These are phyloP conservation scores for Fusarium sp. DNA, from an alignment of 2,329 filamentous ascomycete species.

Conservation along the genomic window DNA sequence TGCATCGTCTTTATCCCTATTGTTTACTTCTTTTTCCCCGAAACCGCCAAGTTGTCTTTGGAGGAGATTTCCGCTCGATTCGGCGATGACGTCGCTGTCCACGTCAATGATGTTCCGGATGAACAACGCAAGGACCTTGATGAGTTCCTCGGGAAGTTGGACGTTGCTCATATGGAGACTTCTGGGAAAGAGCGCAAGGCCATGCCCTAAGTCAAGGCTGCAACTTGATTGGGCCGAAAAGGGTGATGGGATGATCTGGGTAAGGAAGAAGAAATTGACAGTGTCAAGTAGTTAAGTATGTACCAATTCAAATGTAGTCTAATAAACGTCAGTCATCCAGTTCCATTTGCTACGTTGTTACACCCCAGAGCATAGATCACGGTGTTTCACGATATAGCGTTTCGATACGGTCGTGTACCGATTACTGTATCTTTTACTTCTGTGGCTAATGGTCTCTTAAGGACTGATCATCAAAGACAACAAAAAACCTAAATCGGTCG, in stretches of 20 bases:
- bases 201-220: background rate
- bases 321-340: background rate
- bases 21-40: conserved; percentile 49
- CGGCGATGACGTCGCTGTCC: conserved; percentile 62
- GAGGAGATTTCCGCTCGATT: conserved; percentile 54
- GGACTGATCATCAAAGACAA: background rate
- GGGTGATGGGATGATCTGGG: background rate
- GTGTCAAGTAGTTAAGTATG: background rate
- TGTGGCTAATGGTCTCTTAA: background rate
- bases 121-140: conserved; percentile 8
- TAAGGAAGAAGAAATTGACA: background rate
- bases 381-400: background rate
- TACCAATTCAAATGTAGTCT: background rate
- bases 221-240: background rate
- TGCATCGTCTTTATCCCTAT: conserved; percentile 46
- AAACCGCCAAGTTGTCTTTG: conserved; percentile 52
- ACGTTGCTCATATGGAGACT: background rate
- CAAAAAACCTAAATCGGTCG: background rate
- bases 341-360: background rate
- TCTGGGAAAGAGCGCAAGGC: background rate
- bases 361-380: background rate
- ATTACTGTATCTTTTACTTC: background rate
- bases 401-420: background rate
- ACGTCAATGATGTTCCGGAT: conserved; percentile 57
- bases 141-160: background rate